Base-by-base conservation (phyloP, 2,329 filamentous ascomycete genomes). In the Botrytis hyacinthi region DNA sequence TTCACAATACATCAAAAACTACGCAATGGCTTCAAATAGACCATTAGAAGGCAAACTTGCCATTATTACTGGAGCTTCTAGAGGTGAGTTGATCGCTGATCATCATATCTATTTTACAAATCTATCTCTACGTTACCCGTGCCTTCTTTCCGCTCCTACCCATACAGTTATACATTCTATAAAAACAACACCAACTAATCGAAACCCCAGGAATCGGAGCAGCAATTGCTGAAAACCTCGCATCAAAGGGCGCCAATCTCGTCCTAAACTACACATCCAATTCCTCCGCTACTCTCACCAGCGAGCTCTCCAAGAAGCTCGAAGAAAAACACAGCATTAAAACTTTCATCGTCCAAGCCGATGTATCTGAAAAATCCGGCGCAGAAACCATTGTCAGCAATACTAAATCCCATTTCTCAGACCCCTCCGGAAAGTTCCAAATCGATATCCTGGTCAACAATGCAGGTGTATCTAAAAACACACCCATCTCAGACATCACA, bases 381-480 rank as follows among this genome's bases (percentile, higher is more conserved):
- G 89, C 91, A 3, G 84, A 86, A 9, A 83, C 87, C 60, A 86
- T 94, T 70, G 82, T 94, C 77, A 83, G 84, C 37, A 86, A 86
- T 0, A 86, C 89, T 8, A 86, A 88, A 77, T 85, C 88, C 76
- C 84, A 89, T 79, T 90, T 92, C 82, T 73, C 86, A 14, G 80
- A 86, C 73, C 85, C 87, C 42, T 83, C 78, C 67, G 78, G 77
- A 9, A 80, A 83, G 74, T 88, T 94, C 80, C 89, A 91, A 79
- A 87, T 97, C 79, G 93, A 97, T 83, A 93, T 97, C 75, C 85
- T 97, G 71, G 85, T 97, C 85, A 97, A 97, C 87, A 97, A 97
- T 82, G 94, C 94, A 44, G 94, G 93, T 71, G 84, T 90, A 10
- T 85, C 88, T 46, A 84, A 88, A 57, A 95, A 96, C 83, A 88